Conservation (phyloP, 1,284 basidiomycete species). For the Trametes versicolor region DNA sequence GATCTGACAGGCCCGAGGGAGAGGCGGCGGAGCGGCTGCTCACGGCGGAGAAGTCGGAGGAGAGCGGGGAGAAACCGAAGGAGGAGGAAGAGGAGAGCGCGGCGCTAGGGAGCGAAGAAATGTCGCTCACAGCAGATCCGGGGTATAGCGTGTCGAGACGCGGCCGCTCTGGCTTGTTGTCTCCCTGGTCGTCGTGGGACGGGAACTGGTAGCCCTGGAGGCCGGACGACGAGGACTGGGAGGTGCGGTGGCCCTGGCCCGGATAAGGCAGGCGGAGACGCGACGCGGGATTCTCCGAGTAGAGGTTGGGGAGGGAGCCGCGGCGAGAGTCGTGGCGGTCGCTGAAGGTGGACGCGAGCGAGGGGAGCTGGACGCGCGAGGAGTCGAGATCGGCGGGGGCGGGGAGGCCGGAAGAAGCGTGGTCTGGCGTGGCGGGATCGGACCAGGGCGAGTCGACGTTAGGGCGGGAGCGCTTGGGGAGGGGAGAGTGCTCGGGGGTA, state of each 20-base stretch:
- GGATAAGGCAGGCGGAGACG: constrained; percentile 45
- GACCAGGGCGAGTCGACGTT: constrained; percentile 46
- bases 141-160: constrained; percentile 55
- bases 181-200: constrained; percentile 58
- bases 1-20: constrained; percentile 49
- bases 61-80: constrained; percentile 51
- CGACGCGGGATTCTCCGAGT: constrained; percentile 56
- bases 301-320: constrained; percentile 68
- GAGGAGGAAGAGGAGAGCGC: constrained; percentile 47
- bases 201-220: constrained; percentile 73
- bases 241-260: constrained; percentile 58
- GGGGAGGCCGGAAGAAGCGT: constrained; percentile 46
- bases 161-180: constrained; percentile 52
- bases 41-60: constrained; percentile 34
- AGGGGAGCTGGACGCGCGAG: constrained; percentile 74
- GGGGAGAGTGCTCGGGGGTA: constrained; percentile 62
- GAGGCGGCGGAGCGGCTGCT: constrained; percentile 44
- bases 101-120: constrained; percentile 50
- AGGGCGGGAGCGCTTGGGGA: constrained; percentile 56
- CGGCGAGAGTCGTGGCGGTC: constrained; percentile 68
- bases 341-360: constrained; percentile 74
- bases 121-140: constrained; percentile 53
- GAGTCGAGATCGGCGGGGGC: constrained; percentile 49
- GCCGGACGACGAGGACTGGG: constrained; percentile 53
- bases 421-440: constrained; percentile 61